Percentiles rank a stretch among this genome's conserved stretches.
phyloP scores from a whole-genome alignment of 352 stramenopile genomes.

The Plasmopara halstedii region DNA sequence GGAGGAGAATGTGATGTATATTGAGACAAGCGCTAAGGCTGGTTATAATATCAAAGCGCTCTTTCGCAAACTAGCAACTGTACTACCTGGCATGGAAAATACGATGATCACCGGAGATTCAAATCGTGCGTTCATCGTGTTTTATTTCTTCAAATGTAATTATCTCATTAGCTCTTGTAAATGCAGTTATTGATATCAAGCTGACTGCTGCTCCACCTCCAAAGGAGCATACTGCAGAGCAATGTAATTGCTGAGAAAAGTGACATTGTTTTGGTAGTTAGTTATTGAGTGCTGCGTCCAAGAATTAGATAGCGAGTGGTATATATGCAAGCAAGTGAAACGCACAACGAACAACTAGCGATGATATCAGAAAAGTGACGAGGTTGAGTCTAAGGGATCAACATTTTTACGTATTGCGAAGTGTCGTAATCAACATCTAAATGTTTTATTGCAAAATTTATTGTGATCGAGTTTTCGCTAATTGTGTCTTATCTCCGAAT shows the following conservation, averaged over 20 bases:
- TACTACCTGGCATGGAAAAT: constrained; percentile 94
- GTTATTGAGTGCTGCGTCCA: no score
- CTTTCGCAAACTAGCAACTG: constrained; percentile 97
- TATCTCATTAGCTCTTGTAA: constrained; percentile 6
- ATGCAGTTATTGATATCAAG: constrained; percentile 84
- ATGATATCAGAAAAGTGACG: no score
- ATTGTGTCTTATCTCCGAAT: no score
- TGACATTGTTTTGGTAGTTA: background rate
- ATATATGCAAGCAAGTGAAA: no score
- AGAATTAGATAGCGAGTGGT: no score
- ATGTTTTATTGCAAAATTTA: no score
- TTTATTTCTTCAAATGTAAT: background rate
- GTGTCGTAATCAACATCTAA: no score
- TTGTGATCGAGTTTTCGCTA: no score
- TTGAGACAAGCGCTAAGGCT: constrained; percentile 98
- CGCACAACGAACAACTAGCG: no score
- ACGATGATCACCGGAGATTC: constrained; percentile 82
- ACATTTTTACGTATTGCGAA: no score
- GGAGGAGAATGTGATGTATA: constrained; percentile 98
- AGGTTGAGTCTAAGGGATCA: no score
- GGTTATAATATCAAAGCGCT: constrained; percentile 98
- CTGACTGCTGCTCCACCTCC: constrained; percentile 68
- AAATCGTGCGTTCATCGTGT: constrained; percentile 47
- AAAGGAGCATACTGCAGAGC: constrained; percentile 64
- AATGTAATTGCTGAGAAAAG: constrained; percentile 59